A percentile compares a stretch with the other conserved stretches of the same genome.
Conservation (phyloP, 768 basidiomycete species). For the Mycena metata region DNA sequence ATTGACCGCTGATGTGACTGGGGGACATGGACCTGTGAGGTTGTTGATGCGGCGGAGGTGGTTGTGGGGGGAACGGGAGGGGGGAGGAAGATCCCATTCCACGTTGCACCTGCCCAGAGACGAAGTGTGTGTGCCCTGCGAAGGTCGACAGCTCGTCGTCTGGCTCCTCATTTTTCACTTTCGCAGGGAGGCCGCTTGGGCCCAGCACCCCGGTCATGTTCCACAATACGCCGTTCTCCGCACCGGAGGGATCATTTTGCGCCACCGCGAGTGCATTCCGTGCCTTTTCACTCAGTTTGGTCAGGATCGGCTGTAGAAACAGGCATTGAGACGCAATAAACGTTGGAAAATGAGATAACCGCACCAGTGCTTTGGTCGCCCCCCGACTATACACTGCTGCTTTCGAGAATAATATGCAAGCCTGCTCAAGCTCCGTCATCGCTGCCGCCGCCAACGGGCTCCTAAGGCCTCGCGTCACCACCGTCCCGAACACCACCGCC, state of each 20-base stretch:
- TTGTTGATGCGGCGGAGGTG: conserved; percentile 4
- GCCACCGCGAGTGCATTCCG: conserved; percentile 64
- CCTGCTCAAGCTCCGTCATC: conserved; percentile 77
- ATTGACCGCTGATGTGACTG: conserved; percentile 38
- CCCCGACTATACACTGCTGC: conserved; percentile 71
- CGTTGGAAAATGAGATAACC: conserved; percentile 34
- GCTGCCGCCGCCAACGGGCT: conserved; percentile 77
- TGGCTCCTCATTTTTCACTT: conserved; percentile 60
- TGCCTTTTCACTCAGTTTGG: conserved; percentile 75
- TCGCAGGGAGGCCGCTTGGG: conserved; percentile 30
- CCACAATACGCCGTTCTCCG: conserved; percentile 62
- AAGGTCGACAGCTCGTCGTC: conserved; percentile 81
- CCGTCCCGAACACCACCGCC: conserved; percentile 78
- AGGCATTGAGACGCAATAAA: background rate
- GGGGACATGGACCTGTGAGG: conserved; percentile 17
- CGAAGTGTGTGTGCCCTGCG: conserved; percentile 74
- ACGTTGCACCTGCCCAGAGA: conserved; percentile 58
- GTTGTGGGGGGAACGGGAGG: conserved; percentile 29
- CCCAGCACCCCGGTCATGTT: conserved; percentile 48
- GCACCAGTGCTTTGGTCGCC: conserved; percentile 75
- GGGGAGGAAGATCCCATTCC: background rate
- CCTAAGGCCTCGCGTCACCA: conserved; percentile 80
- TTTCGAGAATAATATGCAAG: conserved; percentile 74
- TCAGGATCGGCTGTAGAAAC: conserved; percentile 66
- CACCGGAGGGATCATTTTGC: conserved; percentile 51